Base-by-base conservation (phyloP, 1,139 yeast genomes). In the Hemisphaericaspora lyxosophila region DNA sequence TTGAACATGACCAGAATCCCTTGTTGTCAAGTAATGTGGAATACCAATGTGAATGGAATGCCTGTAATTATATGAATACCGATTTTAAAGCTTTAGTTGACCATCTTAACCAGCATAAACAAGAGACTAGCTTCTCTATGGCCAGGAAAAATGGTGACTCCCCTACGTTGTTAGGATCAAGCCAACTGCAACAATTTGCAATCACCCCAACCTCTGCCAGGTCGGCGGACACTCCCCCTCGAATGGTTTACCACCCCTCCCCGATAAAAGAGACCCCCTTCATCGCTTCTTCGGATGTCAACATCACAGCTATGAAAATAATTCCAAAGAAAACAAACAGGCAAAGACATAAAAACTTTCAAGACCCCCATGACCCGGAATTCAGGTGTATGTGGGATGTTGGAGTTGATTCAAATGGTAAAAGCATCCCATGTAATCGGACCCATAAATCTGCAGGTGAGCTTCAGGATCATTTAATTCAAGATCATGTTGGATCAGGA, bases 401-500 rank as follows among this genome's bases (percentile, higher is more conserved):
- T 4, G 70, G 70, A 3, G 41, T 41, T 4, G 64, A 59, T 38
- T 35, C 36, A 1, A 49, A 54, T 11, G 71, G 72, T 7, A 57
- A 60, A 3, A 53, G 66, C 0, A 53, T 67, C 1, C 44, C 59
- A 6, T 90, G 97, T 56, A 65, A 64, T 34, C 45, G 54, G 34
- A 48, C 46, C 1, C 88, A 85, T 51, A 40, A 52, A 4, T 58
- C 72, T 4, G 74, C 84, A 3, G 78, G 79, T 5, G 83, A 73
- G 4, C 67, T 92, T 35, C 88, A 88, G 36, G 69, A 75, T 3
- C 98, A 92, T 59, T 55, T 92, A 12, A 72, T 80, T 8, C 60
- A 67, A 2, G 71, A 62, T 12, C 97, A 92, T 57, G 69, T 90
- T 13, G 86, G 86, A 2, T 75, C 83, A 9, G 90, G 96, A 2